Conservation (phyloP, 2,329 filamentous ascomycete species). For the Colletotrichum tabaci region DNA sequence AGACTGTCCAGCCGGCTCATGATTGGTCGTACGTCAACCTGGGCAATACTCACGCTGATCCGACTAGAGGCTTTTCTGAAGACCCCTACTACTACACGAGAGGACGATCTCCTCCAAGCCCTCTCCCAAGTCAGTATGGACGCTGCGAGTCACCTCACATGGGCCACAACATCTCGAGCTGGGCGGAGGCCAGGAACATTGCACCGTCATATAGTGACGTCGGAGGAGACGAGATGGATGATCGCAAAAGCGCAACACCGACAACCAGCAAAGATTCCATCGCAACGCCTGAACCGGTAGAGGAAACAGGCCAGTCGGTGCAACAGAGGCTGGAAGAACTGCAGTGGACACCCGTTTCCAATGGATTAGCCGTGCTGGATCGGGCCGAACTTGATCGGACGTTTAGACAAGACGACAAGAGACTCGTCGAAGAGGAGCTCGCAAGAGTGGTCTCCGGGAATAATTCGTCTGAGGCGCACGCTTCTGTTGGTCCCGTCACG, state of each 20-base stretch:
- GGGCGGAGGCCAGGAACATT: constrained; percentile 57
- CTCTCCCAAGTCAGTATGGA: constrained; percentile 61
- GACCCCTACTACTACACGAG: constrained; percentile 64
- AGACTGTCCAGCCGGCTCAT: constrained; percentile 57
- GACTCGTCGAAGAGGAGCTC: constrained; percentile 12
- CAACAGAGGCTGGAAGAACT: constrained; percentile 37
- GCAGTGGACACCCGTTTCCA: constrained; percentile 40
- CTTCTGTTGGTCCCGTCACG: constrained; percentile 9
- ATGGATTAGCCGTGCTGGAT: constrained; percentile 4
- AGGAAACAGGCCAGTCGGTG: constrained; percentile 28
- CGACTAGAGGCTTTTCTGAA: constrained; percentile 53
- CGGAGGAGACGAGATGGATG: constrained; percentile 44
- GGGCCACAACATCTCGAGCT: constrained; percentile 51
- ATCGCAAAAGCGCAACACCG: constrained; percentile 38
- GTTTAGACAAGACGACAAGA: constrained; percentile 20
- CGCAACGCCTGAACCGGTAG: constrained; percentile 26
- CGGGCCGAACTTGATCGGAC: constrained; percentile 26
- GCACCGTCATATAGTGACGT: constrained; percentile 58
- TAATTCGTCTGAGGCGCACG: background rate
- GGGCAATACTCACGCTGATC: constrained; percentile 55
- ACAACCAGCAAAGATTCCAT: constrained; percentile 39
- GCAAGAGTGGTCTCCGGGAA: constrained; percentile 8
- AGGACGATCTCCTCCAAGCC: constrained; percentile 69
- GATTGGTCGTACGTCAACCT: constrained; percentile 60
- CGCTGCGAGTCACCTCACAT: constrained; percentile 51